Conservation (phyloP, 2,329 filamentous ascomycete genomes). For the Penicillium thymicola region DNA sequence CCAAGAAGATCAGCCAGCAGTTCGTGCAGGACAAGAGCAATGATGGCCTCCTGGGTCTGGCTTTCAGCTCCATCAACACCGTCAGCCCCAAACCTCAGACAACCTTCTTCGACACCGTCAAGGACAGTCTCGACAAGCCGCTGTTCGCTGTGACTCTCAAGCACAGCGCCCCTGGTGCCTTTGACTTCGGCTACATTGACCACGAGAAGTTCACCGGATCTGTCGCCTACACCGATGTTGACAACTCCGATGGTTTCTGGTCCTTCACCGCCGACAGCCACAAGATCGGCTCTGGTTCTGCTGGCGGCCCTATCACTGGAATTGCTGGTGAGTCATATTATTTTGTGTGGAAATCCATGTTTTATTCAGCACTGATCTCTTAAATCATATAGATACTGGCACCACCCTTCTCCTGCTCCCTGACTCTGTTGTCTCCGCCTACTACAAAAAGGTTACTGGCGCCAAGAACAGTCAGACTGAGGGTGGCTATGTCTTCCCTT, state of each 20-base stretch:
- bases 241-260: constrained; percentile 62
- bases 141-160: constrained; percentile 57
- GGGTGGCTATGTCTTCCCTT: constrained; percentile 57
- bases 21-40: constrained; percentile 53
- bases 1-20: constrained; percentile 53
- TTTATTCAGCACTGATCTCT: not conserved
- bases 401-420: constrained; percentile 64
- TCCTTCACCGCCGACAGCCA: constrained; percentile 57
- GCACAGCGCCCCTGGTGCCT: constrained; percentile 51
- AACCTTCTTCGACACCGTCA: constrained; percentile 62
- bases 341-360: not conserved
- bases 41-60: constrained; percentile 60
- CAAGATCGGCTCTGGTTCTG: constrained; percentile 49
- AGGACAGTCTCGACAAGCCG: constrained; percentile 47
- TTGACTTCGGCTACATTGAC: constrained; percentile 61
- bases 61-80: constrained; percentile 60
- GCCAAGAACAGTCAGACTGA: constrained; percentile 47
- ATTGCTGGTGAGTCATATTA: constrained; percentile 50
- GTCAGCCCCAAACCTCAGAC: constrained; percentile 50
- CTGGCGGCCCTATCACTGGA: constrained; percentile 43
- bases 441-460: constrained; percentile 58
- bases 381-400: constrained; percentile 55
- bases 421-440: constrained; percentile 51
- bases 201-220: constrained; percentile 55
- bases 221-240: constrained; percentile 56